Percentiles rank a stretch among this genome's conserved stretches.
Evolutionary conservation across 2,329 filamentous ascomycete species (phyloP).

Genomic region (Apiospora aurea): DNA sequence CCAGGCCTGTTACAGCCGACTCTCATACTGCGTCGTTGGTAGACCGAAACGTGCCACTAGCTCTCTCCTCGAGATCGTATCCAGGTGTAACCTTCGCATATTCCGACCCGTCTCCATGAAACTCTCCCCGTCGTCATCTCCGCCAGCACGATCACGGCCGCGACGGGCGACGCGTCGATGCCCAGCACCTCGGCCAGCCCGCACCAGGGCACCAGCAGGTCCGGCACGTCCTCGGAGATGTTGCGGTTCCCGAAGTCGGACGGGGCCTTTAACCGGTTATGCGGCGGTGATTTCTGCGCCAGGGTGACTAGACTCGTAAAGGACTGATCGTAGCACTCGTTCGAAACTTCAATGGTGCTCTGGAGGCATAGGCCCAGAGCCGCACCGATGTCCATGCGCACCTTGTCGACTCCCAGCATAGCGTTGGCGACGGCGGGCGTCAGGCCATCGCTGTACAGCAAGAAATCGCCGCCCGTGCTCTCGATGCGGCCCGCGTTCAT

Average conservation of each 20-base stretch:
- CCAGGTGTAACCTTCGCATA: conserved; percentile 25
- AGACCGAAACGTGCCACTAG: conserved; percentile 16
- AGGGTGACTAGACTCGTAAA: conserved; percentile 36
- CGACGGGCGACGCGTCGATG: conserved; percentile 33
- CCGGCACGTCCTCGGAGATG: conserved; percentile 35
- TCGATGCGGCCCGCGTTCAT: conserved; percentile 40
- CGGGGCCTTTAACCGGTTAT: conserved; percentile 35
- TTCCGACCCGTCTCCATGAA: conserved; percentile 31
- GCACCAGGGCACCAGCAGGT: conserved; percentile 34
- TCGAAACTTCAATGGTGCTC: conserved; percentile 34
- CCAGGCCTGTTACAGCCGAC: not conserved
- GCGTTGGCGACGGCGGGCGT: conserved; percentile 33
- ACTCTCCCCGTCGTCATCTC: conserved; percentile 33
- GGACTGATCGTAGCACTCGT: conserved; percentile 36
- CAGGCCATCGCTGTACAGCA: conserved; percentile 34
- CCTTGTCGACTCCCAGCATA: conserved; percentile 34
- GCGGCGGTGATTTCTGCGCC: conserved; percentile 34
- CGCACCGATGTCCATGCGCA: conserved; percentile 34
- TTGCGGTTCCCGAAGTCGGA: conserved; percentile 32
- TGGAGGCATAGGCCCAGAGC: conserved; percentile 34
- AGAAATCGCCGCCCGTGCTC: conserved; percentile 35
- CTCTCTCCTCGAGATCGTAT: conserved; percentile 26
- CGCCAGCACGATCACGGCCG: conserved; percentile 32
- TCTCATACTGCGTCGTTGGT: not conserved
- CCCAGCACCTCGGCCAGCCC: conserved; percentile 33